Conservation (phyloP, 2,329 filamentous ascomycete genomes). For the Ophiostoma sp. region DNA sequence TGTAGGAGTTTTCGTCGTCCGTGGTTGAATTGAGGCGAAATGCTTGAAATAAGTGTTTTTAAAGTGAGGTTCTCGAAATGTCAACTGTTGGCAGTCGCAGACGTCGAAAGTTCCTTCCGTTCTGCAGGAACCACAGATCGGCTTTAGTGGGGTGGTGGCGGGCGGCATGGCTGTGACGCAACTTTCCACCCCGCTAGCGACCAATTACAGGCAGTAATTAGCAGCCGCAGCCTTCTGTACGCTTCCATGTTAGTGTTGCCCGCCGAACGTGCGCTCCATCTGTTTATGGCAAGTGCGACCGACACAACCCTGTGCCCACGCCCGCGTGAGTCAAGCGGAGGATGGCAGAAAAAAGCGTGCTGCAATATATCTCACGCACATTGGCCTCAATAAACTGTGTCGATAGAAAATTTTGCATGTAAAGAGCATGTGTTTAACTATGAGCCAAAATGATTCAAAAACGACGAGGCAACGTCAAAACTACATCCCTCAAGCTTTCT, state of each 20-base stretch:
- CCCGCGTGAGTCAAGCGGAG: conserved; percentile 14
- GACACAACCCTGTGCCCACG: conserved; percentile 6
- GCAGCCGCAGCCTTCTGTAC: neutral
- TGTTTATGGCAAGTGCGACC: neutral
- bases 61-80: neutral
- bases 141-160: conserved; percentile 5
- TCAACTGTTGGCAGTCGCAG: neutral
- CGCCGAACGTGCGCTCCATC: neutral
- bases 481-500: no score
- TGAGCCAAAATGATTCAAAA: neutral
- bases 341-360: neutral
- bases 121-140: conserved; percentile 1
- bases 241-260: conserved; percentile 1
- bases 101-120: neutral
- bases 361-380: neutral
- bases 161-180: no score
- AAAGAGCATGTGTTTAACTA: neutral
- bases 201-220: neutral
- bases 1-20: neutral
- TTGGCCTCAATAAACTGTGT: neutral
- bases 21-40: neutral
- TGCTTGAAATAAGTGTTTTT: neutral
- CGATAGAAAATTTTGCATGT: neutral
- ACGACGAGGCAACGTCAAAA: neutral
- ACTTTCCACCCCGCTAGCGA: neutral